Evolutionary conservation across 345 rosid genomes (phyloP).

Genomic region (Draba incana): DNA sequence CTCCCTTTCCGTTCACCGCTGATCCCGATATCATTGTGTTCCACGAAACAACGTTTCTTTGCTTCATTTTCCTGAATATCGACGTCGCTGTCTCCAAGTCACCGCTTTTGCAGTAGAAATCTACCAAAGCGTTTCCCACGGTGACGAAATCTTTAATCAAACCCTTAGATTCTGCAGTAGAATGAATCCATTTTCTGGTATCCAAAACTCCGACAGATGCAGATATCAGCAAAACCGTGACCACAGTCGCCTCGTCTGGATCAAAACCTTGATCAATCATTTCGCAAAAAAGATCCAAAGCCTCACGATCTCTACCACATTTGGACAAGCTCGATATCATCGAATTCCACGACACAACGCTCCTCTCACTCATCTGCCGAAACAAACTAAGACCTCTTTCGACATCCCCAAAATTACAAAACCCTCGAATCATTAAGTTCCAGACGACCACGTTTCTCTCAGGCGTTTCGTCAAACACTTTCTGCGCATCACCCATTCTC

Average conservation of each 20-base stretch:
- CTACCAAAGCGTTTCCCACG: conserved; percentile 68
- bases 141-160: conserved; percentile 44
- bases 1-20: conserved; percentile 64
- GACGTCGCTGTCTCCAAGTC: conserved; percentile 50
- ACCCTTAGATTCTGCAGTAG: conserved; percentile 53
- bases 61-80: conserved; percentile 52
- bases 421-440: conserved; percentile 73
- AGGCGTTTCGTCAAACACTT: conserved; percentile 65
- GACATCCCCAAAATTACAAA: conserved; percentile 56
- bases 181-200: conserved; percentile 56
- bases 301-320: conserved; percentile 61
- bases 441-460: conserved; percentile 57
- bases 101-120: conserved; percentile 68
- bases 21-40: conserved; percentile 68
- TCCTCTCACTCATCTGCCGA: conserved; percentile 55
- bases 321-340: conserved; percentile 63
- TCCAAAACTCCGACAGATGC: conserved; percentile 60
- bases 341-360: conserved; percentile 68
- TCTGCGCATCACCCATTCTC: conserved; percentile 58
- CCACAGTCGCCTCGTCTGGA: conserved; percentile 68
- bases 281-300: conserved; percentile 58
- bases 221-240: conserved; percentile 63
- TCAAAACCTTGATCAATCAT: conserved; percentile 61
- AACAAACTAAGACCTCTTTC: conserved; percentile 56
- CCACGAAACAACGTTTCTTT: conserved; percentile 64